Evolutionary conservation across 2,329 filamentous ascomycete species (phyloP).

Genomic region (Zymoseptoria crescenta): DNA sequence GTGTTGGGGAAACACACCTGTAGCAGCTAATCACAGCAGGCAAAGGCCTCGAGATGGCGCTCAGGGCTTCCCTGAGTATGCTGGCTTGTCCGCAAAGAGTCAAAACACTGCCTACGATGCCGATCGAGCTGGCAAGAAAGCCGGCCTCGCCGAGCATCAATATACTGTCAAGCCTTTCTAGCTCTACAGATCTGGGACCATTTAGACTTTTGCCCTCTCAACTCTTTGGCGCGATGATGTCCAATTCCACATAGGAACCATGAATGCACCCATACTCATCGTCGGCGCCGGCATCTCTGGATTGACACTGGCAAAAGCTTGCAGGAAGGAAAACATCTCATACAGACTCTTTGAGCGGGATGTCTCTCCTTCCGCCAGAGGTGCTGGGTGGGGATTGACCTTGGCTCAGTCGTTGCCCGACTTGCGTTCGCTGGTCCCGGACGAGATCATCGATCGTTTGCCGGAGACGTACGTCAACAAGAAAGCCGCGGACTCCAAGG

Average conservation of each 20-base stretch:
- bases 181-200: too few species aligned
- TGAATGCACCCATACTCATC: conserved; percentile 12
- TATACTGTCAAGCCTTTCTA: too few species aligned
- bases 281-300: conserved; percentile 17
- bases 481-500: conserved; percentile 41
- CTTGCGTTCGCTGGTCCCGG: conserved; percentile 45
- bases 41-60: neutral
- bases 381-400: conserved; percentile 51
- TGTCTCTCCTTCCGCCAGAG: conserved; percentile 5
- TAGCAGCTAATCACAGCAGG: neutral
- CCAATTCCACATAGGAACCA: neutral
- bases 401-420: conserved; percentile 54
- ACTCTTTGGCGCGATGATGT: too few species aligned
- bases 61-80: too few species aligned
- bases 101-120: too few species aligned
- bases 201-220: too few species aligned
- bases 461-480: conserved; percentile 48
- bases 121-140: too few species aligned
- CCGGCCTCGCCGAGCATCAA: too few species aligned
- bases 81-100: too few species aligned
- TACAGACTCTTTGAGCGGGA: conserved; percentile 18
- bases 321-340: conserved; percentile 12
- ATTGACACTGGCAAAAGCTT: conserved; percentile 15
- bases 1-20: neutral
- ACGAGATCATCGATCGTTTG: conserved; percentile 39